Evolutionary conservation across 129 eudicot genomes (phyloP), one percentile per base, ranked within the genome.

Genomic region (Kitagawia praeruptora): DNA sequence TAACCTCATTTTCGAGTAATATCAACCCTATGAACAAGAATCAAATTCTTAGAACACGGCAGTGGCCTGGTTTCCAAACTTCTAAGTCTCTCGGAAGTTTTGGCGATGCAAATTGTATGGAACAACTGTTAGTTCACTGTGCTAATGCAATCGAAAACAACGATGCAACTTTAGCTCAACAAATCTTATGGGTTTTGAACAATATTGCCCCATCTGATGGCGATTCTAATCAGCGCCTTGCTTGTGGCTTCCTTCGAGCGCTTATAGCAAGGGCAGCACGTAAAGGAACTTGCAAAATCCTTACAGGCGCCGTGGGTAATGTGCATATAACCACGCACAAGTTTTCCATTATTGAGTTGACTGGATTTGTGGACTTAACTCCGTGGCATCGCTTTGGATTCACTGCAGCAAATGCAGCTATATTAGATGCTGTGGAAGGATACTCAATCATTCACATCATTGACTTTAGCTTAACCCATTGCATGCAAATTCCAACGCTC

Each of bases 381-480:
- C 99, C 99, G 11, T 95, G 97, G 97, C 96, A 95, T 63, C 86
- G 99, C 18, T 95, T 95, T 40, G 99, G 99, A 4, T 95, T 88
- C 91, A 92, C 97, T 0, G 96, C 97, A 1, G 98, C 97, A 0
- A 95, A 95, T 72, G 87, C 94, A 0, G 91, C 96, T 78, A 89
- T 95, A 38, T 81, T 95, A 8, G 97, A 90, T 73, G 97, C 97
- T 6, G 84, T 90, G 1, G 91, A 91, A 19, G 93, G 93, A 0
- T 85, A 75, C 81, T 74, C 89, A 1, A 79, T 77, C 1, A 80
- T 96, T 21, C 98, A 96, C 75, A 92, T 96, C 8, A 86, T 96
- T 38, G 99, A 96, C 77, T 72, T 96, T 18, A 96, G 99, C 49
- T 51, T 86, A 4, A 92, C 99, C 7, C 98, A 90, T 70, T 96